These are phyloP conservation scores for Neoscytalidium dimidiatum DNA, from an alignment of 2,329 filamentous ascomycete species.

Conservation along the genomic window DNA sequence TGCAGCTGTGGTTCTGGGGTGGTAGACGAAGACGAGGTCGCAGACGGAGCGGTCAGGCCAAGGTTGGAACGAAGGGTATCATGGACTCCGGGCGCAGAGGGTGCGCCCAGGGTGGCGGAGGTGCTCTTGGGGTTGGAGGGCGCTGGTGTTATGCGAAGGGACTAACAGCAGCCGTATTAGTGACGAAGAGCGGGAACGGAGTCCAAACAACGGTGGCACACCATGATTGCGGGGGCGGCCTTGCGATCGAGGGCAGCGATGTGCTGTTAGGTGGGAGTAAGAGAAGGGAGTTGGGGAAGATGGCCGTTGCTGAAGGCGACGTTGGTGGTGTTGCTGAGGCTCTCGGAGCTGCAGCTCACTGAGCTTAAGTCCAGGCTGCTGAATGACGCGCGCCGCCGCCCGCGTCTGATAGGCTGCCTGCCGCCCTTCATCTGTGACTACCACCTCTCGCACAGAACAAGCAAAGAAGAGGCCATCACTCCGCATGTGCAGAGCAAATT, in stretches of 20 bases:
- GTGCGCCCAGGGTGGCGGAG: conserved; percentile 64
- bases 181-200: background rate
- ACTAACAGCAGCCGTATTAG: conserved; percentile 12
- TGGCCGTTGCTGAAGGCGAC: background rate
- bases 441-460: background rate
- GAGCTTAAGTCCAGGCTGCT: conserved; percentile 14
- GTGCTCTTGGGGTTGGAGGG: conserved; percentile 60
- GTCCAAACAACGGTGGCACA: background rate
- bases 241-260: background rate
- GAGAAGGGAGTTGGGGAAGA: background rate
- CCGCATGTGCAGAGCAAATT: too few species aligned
- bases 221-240: conserved; percentile 1
- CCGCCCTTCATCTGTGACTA: background rate
- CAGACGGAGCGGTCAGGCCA: conserved; percentile 51
- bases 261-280: background rate
- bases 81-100: conserved; percentile 89
- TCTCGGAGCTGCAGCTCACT: conserved; percentile 18
- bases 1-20: conserved; percentile 44
- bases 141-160: conserved; percentile 84
- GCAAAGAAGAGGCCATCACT: background rate
- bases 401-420: conserved; percentile 11
- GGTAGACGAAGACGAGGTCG: conserved; percentile 34
- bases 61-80: conserved; percentile 89
- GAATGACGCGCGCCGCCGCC: conserved; percentile 16
- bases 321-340: conserved; percentile 15